Evolutionary conservation across 495 filamentous ascomycete genomes (phyloP).

Genomic region (Coniosporium apollinis): DNA sequence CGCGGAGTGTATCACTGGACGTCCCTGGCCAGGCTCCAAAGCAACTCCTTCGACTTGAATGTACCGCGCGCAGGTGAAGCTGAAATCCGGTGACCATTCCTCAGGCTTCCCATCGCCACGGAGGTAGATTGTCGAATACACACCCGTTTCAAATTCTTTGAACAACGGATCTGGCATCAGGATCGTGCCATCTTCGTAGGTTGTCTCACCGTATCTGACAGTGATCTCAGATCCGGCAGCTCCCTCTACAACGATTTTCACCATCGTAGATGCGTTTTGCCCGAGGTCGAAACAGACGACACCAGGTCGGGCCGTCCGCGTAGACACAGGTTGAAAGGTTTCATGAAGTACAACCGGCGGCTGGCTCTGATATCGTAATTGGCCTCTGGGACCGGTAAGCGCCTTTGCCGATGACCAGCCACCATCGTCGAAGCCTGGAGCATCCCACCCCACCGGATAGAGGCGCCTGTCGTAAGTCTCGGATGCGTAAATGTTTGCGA

Average conservation of each 20-base stretch:
- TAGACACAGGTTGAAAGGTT: conserved; percentile 1
- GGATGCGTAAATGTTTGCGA: conserved; percentile 2
- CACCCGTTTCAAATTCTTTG: conserved; percentile 2
- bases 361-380: conserved; percentile 1
- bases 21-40: not conserved
- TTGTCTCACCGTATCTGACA: not conserved
- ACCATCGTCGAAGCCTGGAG: not conserved
- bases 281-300: conserved; percentile 1
- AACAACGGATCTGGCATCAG: conserved; percentile 3
- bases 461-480: not conserved
- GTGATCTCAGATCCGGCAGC: not conserved
- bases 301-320: not conserved
- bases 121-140: not conserved
- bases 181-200: not conserved
- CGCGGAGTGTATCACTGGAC: conserved; percentile 1
- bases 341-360: conserved; percentile 1
- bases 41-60: conserved; percentile 2
- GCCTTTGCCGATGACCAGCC: not conserved
- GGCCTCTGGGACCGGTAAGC: not conserved
- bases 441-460: conserved; percentile 2
- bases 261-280: conserved; percentile 4
- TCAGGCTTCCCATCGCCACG: not conserved
- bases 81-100: conserved; percentile 2
- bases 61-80: conserved; percentile 1
- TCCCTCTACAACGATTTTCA: not conserved